Evolutionary conservation across 2,329 filamentous ascomycete species (phyloP).

Genomic region (Amesomyces nigricolor): DNA sequence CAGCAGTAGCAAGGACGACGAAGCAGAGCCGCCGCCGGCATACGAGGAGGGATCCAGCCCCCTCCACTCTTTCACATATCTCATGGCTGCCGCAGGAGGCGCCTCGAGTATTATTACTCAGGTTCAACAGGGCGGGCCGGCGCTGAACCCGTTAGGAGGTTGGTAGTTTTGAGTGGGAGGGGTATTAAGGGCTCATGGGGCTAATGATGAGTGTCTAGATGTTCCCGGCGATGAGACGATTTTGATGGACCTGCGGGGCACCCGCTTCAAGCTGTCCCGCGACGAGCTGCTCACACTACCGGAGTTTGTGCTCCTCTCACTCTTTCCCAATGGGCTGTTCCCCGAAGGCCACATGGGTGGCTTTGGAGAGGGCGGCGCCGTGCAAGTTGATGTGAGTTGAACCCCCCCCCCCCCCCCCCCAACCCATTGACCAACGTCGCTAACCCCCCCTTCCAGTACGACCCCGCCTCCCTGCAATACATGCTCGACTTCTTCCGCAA

Average conservation of each 20-base stretch:
- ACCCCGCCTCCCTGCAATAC: constrained; percentile 91
- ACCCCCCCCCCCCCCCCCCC: no score
- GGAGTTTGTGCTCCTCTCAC: constrained; percentile 93
- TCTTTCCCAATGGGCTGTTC: constrained; percentile 97
- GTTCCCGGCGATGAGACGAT: constrained; percentile 89
- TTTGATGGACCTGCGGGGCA: constrained; percentile 86
- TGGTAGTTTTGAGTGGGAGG: constrained; percentile 28
- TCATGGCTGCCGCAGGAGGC: constrained; percentile 97
- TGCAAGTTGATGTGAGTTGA: constrained; percentile 81
- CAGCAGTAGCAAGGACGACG: constrained; percentile 62
- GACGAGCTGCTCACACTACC: constrained; percentile 93
- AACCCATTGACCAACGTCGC: constrained; percentile 30
- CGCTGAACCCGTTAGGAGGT: constrained; percentile 86
- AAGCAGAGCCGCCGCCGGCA: constrained; percentile 88
- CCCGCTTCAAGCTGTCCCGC: constrained; percentile 85
- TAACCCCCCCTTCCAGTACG: constrained; percentile 64
- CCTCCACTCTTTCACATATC: constrained; percentile 85
- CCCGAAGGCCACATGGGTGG: constrained; percentile 94
- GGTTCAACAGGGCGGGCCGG: constrained; percentile 88
- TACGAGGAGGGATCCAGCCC: constrained; percentile 95
- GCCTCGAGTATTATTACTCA: constrained; percentile 98
- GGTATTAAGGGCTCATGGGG: background rate
- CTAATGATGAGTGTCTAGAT: constrained; percentile 43
- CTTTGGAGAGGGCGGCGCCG: constrained; percentile 87
- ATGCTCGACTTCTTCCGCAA: constrained; percentile 98